Evolutionary conservation across 2,329 filamentous ascomycete genomes (phyloP).

Genomic region (Fusarium euwallaceae): DNA sequence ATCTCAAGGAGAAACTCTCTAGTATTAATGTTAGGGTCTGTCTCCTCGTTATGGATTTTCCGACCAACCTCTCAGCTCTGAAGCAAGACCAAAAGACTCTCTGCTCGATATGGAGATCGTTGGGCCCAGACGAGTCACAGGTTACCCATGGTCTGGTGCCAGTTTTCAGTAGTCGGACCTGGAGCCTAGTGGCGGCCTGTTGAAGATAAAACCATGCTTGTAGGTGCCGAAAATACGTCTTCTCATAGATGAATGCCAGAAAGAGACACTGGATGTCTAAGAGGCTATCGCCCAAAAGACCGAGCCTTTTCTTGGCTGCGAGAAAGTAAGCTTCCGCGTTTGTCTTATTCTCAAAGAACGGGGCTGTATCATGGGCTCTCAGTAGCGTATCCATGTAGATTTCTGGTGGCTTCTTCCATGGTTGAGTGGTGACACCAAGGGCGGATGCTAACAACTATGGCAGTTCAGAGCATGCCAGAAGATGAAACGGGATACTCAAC

Average conservation of each 20-base stretch:
- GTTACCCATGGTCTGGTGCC: neutral
- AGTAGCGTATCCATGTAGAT: neutral
- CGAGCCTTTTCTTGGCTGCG: constrained; percentile 41
- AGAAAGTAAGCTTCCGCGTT: constrained; percentile 39
- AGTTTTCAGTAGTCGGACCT: constrained; percentile 10
- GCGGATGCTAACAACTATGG: constrained; percentile 21
- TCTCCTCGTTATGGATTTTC: neutral
- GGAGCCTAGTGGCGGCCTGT: constrained; percentile 31
- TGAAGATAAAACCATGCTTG: constrained; percentile 41
- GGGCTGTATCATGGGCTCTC: neutral
- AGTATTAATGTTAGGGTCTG: neutral
- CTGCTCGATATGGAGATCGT: constrained; percentile 33
- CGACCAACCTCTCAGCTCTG: constrained; percentile 39
- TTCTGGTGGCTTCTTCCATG: neutral
- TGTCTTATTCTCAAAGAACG: neutral
- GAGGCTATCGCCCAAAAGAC: constrained; percentile 35
- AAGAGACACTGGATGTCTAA: constrained; percentile 46
- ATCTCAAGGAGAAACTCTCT: constrained; percentile 23
- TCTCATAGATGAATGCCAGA: constrained; percentile 41
- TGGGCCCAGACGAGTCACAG: neutral
- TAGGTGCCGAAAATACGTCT: constrained; percentile 37
- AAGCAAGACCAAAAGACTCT: constrained; percentile 43
- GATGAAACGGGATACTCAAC: too few species aligned
- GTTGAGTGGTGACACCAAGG: neutral
- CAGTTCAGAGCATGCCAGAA: too few species aligned